phyloP scores from a whole-genome alignment of 768 basidiomycete species.

The Neoboletus brunneissimus region DNA sequence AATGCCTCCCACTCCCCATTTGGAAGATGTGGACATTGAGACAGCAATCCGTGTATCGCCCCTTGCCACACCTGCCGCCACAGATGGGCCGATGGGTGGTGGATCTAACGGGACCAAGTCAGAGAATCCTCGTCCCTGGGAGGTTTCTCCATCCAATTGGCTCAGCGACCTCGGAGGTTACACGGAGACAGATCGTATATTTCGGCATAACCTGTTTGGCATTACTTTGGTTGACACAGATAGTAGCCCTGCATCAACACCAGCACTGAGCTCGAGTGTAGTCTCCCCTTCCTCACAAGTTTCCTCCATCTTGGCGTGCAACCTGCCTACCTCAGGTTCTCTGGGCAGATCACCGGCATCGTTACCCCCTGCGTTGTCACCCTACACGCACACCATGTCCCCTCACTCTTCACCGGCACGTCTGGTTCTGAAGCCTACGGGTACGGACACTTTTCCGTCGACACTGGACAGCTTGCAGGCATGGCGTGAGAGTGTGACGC shows the following conservation, averaged over 20 bases:
- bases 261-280: conserved; percentile 22
- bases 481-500: conserved; percentile 27
- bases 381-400: conserved; percentile 13
- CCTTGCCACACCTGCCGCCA: conserved; percentile 5
- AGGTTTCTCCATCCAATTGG: conserved; percentile 27
- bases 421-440: conserved; percentile 25
- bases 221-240: conserved; percentile 13
- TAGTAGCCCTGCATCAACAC: conserved; percentile 25
- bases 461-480: conserved; percentile 27
- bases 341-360: conserved; percentile 16
- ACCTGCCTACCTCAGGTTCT: conserved; percentile 7
- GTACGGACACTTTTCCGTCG: conserved; percentile 34
- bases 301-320: conserved; percentile 14
- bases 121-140: conserved; percentile 21
- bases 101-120: conserved; percentile 7
- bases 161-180: conserved; percentile 32
- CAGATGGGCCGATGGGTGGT: conserved; percentile 2
- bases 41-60: conserved; percentile 13
- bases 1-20: conserved; percentile 25
- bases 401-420: conserved; percentile 11
- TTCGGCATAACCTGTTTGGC: conserved; percentile 22
- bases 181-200: conserved; percentile 33
- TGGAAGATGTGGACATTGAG: conserved; percentile 8
- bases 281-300: conserved; percentile 20
- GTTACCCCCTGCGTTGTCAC: conserved; percentile 12